Evolutionary conservation across 83 land plant species (phyloP), one percentile per base, ranked within the genome.

Genomic region (Diphasiastrum complanatum): DNA sequence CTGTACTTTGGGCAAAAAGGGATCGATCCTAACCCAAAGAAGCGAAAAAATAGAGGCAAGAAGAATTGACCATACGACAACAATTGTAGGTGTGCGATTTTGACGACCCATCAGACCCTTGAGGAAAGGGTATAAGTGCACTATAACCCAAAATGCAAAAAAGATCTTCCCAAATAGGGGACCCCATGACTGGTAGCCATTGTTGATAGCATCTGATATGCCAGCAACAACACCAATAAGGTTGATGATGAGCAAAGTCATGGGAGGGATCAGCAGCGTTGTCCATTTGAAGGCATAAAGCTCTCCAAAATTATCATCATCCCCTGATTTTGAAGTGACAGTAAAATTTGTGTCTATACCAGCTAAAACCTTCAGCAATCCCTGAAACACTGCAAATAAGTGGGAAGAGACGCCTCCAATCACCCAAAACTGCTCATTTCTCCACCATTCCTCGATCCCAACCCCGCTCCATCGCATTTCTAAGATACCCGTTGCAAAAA

Each of bases 361-460:
- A n/a, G n/a, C n/a, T n/a, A n/a, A n/a, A n/a, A n/a, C n/a, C n/a
- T n/a, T n/a, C n/a, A n/a, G n/a, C 5, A 79, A 69, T 11, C 82
- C 82, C 51, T 79, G 82, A 26, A 79, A 43, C 24, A 79, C 82
- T 16, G 82, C 82, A 63, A 79, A 79, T 37, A 79, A 63, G 45
- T 79, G 82, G 2, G 80, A 77, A 4, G 80, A 77, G 64, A 73
- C 68, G 45, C 80, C 80, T 25, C 80, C 80, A 51, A 77, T 77
- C 28, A 77, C 80, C 80, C 80, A 77, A 63, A 77, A 77, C 61
- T 77, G 80, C 47, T 77, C 80, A 31, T 77, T 77, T 27, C 80
- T 45, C 80, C 80, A 77, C 80, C 80, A 77, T 47, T 79, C 82
- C 29, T 79, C 82, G 47, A 79, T 75, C 11, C 58, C 58, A 11